Percentiles rank a stretch among this genome's conserved stretches.
These are phyloP conservation scores for Blepharisma undulans DNA, from an alignment of 169 alveolate species.

Conservation along the genomic window DNA sequence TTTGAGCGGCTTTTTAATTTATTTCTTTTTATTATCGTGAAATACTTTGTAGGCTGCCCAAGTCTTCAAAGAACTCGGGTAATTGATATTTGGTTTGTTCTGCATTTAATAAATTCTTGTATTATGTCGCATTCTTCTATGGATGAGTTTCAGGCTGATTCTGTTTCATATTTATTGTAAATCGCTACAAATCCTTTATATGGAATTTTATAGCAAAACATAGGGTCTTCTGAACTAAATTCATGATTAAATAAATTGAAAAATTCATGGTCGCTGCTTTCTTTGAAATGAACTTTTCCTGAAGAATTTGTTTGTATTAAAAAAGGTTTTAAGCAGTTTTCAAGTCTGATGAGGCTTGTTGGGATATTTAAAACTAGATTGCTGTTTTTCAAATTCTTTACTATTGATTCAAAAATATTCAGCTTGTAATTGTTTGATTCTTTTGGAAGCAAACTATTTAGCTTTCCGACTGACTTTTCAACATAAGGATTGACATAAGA, in stretches of 20 bases:
- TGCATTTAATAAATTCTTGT: not conserved
- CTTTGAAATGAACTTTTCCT: not conserved
- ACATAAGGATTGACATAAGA: not conserved
- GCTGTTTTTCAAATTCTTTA: not conserved
- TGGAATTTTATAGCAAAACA: not conserved
- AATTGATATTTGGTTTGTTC: not conserved
- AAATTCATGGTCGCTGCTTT: not conserved
- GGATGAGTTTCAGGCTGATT: not conserved
- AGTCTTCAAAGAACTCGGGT: not conserved
- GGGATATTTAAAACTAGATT: not conserved
- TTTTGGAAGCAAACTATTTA: not conserved
- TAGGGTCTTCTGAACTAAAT: not conserved
- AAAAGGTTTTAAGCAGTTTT: not conserved
- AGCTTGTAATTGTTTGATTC: not conserved
- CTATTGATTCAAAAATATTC: not conserved
- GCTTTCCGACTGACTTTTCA: not conserved
- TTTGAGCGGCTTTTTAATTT: not conserved
- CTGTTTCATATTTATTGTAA: not conserved
- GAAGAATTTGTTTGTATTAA: not conserved
- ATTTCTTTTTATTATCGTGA: not conserved
- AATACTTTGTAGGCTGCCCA: not conserved
- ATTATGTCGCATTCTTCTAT: not conserved
- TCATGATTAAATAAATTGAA: too few species aligned
- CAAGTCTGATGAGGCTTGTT: not conserved
- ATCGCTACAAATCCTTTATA: not conserved